Evolutionary conservation across 2,329 filamentous ascomycete species (phyloP).

Genomic region (Hypoxylon sp.): DNA sequence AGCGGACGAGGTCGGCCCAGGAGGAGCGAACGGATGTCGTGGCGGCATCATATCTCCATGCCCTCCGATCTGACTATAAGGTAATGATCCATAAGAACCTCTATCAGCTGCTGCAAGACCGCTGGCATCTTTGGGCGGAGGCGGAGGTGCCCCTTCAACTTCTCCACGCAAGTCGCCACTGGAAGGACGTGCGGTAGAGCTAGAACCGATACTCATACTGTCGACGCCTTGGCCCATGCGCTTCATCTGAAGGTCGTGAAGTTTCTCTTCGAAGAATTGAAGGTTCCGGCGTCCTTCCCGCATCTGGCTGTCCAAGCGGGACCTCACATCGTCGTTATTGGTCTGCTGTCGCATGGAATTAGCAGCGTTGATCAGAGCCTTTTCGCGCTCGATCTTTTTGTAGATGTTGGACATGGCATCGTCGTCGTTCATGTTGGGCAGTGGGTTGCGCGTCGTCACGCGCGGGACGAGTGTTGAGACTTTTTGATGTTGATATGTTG

Average conservation of each 20-base stretch:
- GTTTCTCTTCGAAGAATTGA: constrained; percentile 92
- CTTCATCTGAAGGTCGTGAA: constrained; percentile 87
- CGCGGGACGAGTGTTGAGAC: constrained; percentile 43
- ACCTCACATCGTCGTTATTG: constrained; percentile 89
- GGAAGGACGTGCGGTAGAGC: constrained; percentile 54
- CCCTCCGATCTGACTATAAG: constrained; percentile 67
- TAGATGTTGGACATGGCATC: constrained; percentile 80
- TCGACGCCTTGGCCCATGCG: constrained; percentile 74
- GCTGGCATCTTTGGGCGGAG: constrained; percentile 76
- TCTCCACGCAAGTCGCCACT: constrained; percentile 58
- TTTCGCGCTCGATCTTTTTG: constrained; percentile 98
- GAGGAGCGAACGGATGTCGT: constrained; percentile 78
- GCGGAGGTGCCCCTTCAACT: constrained; percentile 62
- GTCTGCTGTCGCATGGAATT: constrained; percentile 96
- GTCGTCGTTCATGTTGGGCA: constrained; percentile 68
- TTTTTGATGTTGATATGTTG: constrained; percentile 30
- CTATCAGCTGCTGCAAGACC: constrained; percentile 54
- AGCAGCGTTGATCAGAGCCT: constrained; percentile 91
- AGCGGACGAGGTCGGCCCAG: constrained; percentile 70
- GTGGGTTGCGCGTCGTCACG: constrained; percentile 50
- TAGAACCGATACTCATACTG: constrained; percentile 69
- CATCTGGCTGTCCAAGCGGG: constrained; percentile 91
- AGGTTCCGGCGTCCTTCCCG: constrained; percentile 93
- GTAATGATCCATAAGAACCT: constrained; percentile 69
- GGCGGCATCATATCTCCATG: constrained; percentile 81